Conservation (phyloP, 805 yeast species). For the Candida ortonii region DNA sequence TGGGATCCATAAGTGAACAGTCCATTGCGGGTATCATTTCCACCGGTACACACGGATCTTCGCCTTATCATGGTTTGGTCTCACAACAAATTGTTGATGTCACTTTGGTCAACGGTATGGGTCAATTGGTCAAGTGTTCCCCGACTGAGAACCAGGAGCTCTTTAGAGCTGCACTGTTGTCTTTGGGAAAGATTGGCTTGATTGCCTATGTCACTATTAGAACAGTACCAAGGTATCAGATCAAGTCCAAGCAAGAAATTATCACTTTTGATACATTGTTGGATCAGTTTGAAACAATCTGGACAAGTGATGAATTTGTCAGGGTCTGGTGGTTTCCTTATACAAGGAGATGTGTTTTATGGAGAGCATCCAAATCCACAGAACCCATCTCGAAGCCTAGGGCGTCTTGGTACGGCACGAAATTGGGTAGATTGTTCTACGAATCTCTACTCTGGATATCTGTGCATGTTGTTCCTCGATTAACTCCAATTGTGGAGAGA, state of each 20-base stretch:
- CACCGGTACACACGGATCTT: constrained; percentile 96
- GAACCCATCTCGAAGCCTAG: constrained; percentile 64
- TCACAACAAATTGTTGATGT: constrained; percentile 83
- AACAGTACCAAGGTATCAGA: constrained; percentile 77
- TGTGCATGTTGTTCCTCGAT: constrained; percentile 65
- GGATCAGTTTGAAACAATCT: constrained; percentile 69
- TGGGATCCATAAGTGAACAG: constrained; percentile 93
- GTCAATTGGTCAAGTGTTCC: constrained; percentile 67
- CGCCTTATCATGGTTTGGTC: constrained; percentile 87
- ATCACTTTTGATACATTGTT: constrained; percentile 73
- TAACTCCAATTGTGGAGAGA: constrained; percentile 81
- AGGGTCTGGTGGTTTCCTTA: constrained; percentile 99
- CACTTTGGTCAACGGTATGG: constrained; percentile 71
- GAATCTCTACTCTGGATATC: constrained; percentile 77
- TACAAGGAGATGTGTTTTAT: constrained; percentile 75
- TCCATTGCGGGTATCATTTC: constrained; percentile 94
- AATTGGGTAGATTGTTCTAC: constrained; percentile 73
- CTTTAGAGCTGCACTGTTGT: constrained; percentile 78
- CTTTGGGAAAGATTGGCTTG: constrained; percentile 89
- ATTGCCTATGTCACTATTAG: constrained; percentile 83
- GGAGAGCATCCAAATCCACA: constrained; percentile 82
- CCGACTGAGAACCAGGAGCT: constrained; percentile 58
- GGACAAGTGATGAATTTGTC: constrained; percentile 88
- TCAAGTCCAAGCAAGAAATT: constrained; percentile 78
- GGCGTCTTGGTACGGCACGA: constrained; percentile 82